Percentiles rank a stretch among this genome's conserved stretches.
Conservation (phyloP, 495 filamentous ascomycete species). For the Mycothermus thermophilus region DNA sequence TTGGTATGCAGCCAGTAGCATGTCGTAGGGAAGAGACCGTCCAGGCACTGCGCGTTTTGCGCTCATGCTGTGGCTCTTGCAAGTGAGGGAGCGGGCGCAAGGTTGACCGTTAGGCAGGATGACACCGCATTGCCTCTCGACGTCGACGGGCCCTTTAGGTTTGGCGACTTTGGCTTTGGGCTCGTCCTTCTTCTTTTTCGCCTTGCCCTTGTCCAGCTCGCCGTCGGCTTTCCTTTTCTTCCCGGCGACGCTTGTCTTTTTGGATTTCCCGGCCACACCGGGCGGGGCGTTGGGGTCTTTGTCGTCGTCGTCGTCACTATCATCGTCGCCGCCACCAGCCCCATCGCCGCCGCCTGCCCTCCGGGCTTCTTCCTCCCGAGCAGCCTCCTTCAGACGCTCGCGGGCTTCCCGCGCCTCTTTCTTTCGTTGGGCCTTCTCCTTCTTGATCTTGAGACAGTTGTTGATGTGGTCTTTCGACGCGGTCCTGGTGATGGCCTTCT, state of each 20-base stretch:
- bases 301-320: conserved; percentile 44
- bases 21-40: conserved; percentile 84
- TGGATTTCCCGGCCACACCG: conserved; percentile 57
- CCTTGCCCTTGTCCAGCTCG: conserved; percentile 57
- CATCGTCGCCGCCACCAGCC: conserved; percentile 54
- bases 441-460: conserved; percentile 59
- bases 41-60: conserved; percentile 86
- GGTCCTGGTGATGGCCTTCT: conserved; percentile 52
- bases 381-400: conserved; percentile 47
- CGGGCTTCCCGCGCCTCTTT: conserved; percentile 65
- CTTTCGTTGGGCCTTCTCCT: conserved; percentile 60
- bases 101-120: conserved; percentile 65
- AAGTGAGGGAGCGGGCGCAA: conserved; percentile 84
- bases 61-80: conserved; percentile 95
- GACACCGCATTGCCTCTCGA: conserved; percentile 95
- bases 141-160: conserved; percentile 88
- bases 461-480: conserved; percentile 51
- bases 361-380: conserved; percentile 40
- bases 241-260: conserved; percentile 41
- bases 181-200: conserved; percentile 95
- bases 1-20: conserved; percentile 85
- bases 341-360: conserved; percentile 44
- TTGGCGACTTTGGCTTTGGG: conserved; percentile 79
- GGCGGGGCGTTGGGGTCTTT: conserved; percentile 23
- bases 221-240: conserved; percentile 92